Percentiles rank a stretch among this genome's conserved stretches.
Conservation (phyloP, 1,284 basidiomycete species). For the Takashimella tepidaria region DNA sequence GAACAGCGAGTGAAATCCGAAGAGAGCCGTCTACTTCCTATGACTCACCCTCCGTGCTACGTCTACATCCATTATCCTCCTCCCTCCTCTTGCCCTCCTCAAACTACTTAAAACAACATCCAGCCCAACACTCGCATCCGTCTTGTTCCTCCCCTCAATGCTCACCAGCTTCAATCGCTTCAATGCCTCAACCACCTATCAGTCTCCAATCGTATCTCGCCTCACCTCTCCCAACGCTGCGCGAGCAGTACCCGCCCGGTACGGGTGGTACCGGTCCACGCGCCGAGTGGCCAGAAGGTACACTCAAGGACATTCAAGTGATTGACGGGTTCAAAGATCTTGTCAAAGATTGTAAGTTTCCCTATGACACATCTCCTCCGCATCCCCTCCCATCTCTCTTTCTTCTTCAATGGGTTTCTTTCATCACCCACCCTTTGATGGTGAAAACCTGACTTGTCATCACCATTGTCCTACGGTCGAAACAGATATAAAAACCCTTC, state of each 20-base stretch:
- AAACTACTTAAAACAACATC: too few species aligned
- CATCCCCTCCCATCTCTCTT: too few species aligned
- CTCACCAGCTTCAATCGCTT: too few species aligned
- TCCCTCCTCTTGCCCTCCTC: too few species aligned
- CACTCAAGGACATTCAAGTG: constrained; percentile 39
- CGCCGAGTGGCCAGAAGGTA: constrained; percentile 36
- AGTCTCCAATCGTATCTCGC: constrained; percentile 44
- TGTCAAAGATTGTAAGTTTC: constrained; percentile 40
- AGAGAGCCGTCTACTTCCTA: too few species aligned
- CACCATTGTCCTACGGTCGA: neutral
- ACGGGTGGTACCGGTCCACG: constrained; percentile 47
- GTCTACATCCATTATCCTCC: too few species aligned
- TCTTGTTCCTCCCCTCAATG: too few species aligned
- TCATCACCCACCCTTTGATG: constrained; percentile 2
- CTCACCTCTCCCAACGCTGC: constrained; percentile 31
- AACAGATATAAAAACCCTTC: constrained; percentile 23
- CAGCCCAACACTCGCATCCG: too few species aligned
- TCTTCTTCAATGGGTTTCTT: too few species aligned
- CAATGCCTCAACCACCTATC: constrained; percentile 49
- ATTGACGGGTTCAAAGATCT: constrained; percentile 38
- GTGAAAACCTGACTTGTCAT: neutral
- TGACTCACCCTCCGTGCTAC: too few species aligned
- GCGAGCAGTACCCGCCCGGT: constrained; percentile 45
- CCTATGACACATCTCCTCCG: too few species aligned
- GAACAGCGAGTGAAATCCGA: too few species aligned